Conservation (phyloP, 2,329 filamentous ascomycete genomes). For the Phoma herbarum region DNA sequence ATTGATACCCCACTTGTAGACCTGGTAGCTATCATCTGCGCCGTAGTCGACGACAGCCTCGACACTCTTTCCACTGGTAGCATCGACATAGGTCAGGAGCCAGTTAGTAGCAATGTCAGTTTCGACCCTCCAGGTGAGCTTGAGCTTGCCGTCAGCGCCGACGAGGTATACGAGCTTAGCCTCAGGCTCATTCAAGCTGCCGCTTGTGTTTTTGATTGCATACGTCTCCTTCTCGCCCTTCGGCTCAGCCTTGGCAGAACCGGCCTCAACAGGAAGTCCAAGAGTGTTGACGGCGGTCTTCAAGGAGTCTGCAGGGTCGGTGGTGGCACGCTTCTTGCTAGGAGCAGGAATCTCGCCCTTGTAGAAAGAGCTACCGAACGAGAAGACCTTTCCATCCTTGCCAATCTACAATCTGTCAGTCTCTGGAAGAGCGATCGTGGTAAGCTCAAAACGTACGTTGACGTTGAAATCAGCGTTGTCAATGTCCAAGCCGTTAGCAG, state of each 20-base stretch:
- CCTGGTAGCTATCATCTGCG: slow-evolving; percentile 62
- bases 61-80: slow-evolving; percentile 56
- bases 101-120: slow-evolving; percentile 65
- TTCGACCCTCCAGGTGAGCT: slow-evolving; percentile 67
- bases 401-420: slow-evolving; percentile 53
- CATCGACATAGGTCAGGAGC: slow-evolving; percentile 66
- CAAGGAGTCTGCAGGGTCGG: slow-evolving; percentile 55
- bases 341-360: slow-evolving; percentile 54
- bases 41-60: slow-evolving; percentile 64
- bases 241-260: slow-evolving; percentile 43
- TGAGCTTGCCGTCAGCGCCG: slow-evolving; percentile 55
- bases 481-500: slow-evolving; percentile 64
- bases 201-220: slow-evolving; percentile 53
- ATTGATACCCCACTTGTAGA: slow-evolving; percentile 63
- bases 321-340: slow-evolving; percentile 38
- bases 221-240: slow-evolving; percentile 49
- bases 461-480: slow-evolving; percentile 69
- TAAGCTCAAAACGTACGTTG: slow-evolving; percentile 58
- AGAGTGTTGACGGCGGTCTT: slow-evolving; percentile 52
- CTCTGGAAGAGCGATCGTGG: background rate
- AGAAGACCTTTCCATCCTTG: slow-evolving; percentile 64
- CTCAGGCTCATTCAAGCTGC: slow-evolving; percentile 61
- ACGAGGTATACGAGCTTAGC: slow-evolving; percentile 64
- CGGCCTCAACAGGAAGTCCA: slow-evolving; percentile 52
- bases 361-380: slow-evolving; percentile 63